phyloP scores from a whole-genome alignment of 495 filamentous ascomycete species.

The Penicillium psychrofluorescens region DNA sequence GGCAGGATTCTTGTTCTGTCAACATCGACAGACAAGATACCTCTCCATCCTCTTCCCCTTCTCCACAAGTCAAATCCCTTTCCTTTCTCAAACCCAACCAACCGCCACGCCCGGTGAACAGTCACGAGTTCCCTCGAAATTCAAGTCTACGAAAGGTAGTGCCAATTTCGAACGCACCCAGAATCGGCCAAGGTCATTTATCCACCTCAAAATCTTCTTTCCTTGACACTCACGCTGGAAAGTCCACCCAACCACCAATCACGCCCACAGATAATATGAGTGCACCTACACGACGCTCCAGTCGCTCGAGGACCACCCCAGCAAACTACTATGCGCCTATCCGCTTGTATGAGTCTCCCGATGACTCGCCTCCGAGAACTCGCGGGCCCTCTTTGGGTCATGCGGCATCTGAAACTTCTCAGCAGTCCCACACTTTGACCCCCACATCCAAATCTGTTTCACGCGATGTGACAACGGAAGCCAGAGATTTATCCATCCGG shows the following conservation, averaged over 20 bases:
- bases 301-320: conserved; percentile 12
- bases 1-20: not conserved
- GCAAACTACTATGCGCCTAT: conserved; percentile 19
- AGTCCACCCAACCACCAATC: not conserved
- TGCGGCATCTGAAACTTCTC: not conserved
- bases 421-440: not conserved
- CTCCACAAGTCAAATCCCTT: no score
- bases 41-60: no score
- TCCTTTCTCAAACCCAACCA: no score
- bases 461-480: no score
- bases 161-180: no score
- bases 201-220: not conserved
- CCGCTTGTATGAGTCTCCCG: not conserved
- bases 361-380: no score
- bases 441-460: not conserved
- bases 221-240: not conserved
- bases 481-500: no score
- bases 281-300: conserved; percentile 14
- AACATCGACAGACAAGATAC: not conserved
- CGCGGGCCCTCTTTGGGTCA: no score
- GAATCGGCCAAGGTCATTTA: no score
- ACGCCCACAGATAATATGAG: not conserved
- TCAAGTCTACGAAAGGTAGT: no score
- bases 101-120: no score
- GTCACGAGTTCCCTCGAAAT: no score